Evolutionary conservation across 2,329 filamentous ascomycete species (phyloP).

Genomic region (Canariomyces notabilis): DNA sequence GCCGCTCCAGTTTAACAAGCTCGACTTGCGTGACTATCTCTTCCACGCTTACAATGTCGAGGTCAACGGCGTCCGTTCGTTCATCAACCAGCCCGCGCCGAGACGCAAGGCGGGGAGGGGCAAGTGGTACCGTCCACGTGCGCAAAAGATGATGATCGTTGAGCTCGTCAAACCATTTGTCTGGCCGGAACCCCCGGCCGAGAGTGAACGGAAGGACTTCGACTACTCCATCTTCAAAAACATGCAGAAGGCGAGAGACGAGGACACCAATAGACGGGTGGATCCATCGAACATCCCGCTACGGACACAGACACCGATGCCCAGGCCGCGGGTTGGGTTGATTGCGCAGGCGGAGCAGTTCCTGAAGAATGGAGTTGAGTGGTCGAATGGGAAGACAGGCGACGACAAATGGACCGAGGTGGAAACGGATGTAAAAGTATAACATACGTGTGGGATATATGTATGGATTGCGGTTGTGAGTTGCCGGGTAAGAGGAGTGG

Average conservation of each 20-base stretch:
- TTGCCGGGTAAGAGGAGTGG: background rate
- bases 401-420: constrained; percentile 23
- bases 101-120: constrained; percentile 38
- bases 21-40: constrained; percentile 94
- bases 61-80: constrained; percentile 69
- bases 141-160: constrained; percentile 90
- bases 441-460: constrained; percentile 9
- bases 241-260: constrained; percentile 43
- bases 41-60: constrained; percentile 77
- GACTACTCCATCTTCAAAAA: constrained; percentile 55
- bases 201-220: constrained; percentile 59
- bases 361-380: constrained; percentile 13
- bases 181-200: constrained; percentile 68
- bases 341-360: constrained; percentile 55
- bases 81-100: constrained; percentile 62
- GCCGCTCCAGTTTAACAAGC: constrained; percentile 88
- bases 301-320: constrained; percentile 4
- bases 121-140: constrained; percentile 63
- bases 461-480: background rate
- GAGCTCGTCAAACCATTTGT: constrained; percentile 84
- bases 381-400: constrained; percentile 12
- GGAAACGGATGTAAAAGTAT: constrained; percentile 21
- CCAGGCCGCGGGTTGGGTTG: constrained; percentile 40
- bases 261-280: constrained; percentile 35
- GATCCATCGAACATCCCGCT: constrained; percentile 32